Evolutionary conservation across 371 early-diverging fungal genomes (phyloP), one percentile per base, ranked within the genome.

Genomic region (Mortierella sp.): DNA sequence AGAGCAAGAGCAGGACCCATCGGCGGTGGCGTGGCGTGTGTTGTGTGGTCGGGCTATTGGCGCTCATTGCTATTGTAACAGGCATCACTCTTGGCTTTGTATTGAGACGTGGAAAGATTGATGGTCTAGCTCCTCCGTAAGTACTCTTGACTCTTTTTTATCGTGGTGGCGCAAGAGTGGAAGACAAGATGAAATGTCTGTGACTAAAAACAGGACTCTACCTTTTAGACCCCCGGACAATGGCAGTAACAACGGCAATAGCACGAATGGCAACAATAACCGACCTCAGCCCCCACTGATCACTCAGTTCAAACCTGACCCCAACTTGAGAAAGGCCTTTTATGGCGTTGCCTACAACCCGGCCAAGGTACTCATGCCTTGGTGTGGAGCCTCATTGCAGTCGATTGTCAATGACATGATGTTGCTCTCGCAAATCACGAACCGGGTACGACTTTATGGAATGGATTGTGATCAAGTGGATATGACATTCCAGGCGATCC

Each of bases 331-430:
- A 25, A 81, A 83, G 53, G 62, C 74, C 12, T 81, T 83, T 52
- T 83, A 77, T 46, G 83, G 83, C 0, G 25, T 83, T 7, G 79
- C 73, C 44, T 83, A 83, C 60, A 77, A 74, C 21, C 83, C 83
- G 1, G 62, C 71, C 19, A 68, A 74, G 15, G 46, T 81, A 3
- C 64, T 66, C 52, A 81, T 72, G 65, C 83, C 83, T 6, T 67
- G 72, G 65, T 83, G 83, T 44, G 77, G 77, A 0, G 74, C 60
- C 0, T 72, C 68, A 2, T 62, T 73, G 25, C 72, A 74, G 19
- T 74, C 67, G 19, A 72, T 80, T 9, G 55, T 81, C 19, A 75
- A 83, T 26, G 83, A 83, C 53, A 30, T 83, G 37, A 83, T 74
- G 53, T 44, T 81, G 15, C 62, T 83, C 19, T 74, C 79, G 26